These are phyloP conservation scores for Schwanniomyces vanrijiae DNA, from an alignment of 805 yeast species.

Conservation along the genomic window DNA sequence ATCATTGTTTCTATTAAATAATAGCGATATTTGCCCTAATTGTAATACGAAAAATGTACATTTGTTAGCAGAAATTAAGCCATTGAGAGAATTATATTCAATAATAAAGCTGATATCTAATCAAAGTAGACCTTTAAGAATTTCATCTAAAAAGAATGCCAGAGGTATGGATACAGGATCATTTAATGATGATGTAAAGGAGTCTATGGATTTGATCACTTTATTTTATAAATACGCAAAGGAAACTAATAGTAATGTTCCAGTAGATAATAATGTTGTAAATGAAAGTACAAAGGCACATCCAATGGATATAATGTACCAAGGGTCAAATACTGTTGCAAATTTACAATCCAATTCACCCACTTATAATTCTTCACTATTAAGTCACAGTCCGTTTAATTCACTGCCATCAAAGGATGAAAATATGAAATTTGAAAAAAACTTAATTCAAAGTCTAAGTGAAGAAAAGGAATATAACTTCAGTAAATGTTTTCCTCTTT, in stretches of 20 bases:
- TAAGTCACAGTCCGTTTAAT: background rate
- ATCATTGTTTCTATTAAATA: slow-evolving; percentile 15
- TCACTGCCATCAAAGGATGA: background rate
- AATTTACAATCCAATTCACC: background rate
- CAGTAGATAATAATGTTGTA: background rate
- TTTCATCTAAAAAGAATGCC: slow-evolving; percentile 21
- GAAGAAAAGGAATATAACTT: slow-evolving; percentile 62
- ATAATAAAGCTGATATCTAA: slow-evolving; percentile 13
- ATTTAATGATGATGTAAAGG: slow-evolving; percentile 8
- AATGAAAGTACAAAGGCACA: slow-evolving; percentile 6
- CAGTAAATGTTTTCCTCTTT: slow-evolving; percentile 80
- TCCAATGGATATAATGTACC: slow-evolving; percentile 10
- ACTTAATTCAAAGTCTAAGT: slow-evolving; percentile 18
- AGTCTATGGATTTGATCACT: slow-evolving; percentile 31
- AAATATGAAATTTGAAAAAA: slow-evolving; percentile 13
- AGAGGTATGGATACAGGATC: slow-evolving; percentile 6
- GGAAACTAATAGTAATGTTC: slow-evolving; percentile 24
- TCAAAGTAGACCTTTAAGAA: slow-evolving; percentile 15
- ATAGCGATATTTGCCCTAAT: slow-evolving; percentile 19
- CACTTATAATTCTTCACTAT: background rate
- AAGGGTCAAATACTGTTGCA: background rate
- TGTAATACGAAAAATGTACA: slow-evolving; percentile 20
- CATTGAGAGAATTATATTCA: slow-evolving; percentile 32
- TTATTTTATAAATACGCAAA: slow-evolving; percentile 42
- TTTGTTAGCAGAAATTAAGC: slow-evolving; percentile 27